These are phyloP conservation scores for Davidsoniella australis DNA, from an alignment of 2,329 filamentous ascomycete species.

Conservation along the genomic window DNA sequence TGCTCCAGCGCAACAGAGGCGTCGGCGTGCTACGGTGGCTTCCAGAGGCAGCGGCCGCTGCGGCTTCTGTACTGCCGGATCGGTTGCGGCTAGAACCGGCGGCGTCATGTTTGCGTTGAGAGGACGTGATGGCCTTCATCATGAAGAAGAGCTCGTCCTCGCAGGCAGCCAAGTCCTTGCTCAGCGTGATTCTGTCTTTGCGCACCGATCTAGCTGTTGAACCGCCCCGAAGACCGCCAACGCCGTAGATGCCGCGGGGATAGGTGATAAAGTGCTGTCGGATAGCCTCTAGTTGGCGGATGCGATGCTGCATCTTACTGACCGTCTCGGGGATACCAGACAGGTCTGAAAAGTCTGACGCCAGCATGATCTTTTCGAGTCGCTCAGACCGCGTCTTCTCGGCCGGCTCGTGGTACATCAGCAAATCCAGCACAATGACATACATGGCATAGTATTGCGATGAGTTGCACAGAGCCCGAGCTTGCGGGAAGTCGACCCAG, in stretches of 20 bases:
- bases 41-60: conserved; percentile 18
- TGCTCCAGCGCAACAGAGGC: conserved; percentile 76
- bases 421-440: conserved; percentile 86
- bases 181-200: conserved; percentile 77
- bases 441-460: conserved; percentile 96
- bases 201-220: conserved; percentile 27
- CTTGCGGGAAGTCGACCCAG: conserved; percentile 89
- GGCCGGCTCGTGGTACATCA: conserved; percentile 88
- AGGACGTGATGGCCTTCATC: conserved; percentile 98
- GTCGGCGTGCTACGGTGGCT: conserved; percentile 29
- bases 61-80: conserved; percentile 25
- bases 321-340: conserved; percentile 89
- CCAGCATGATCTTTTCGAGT: conserved; percentile 95
- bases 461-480: conserved; percentile 90
- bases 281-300: conserved; percentile 87
- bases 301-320: conserved; percentile 74
- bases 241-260: conserved; percentile 39
- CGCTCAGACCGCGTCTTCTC: conserved; percentile 95
- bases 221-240: conserved; percentile 2
- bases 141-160: conserved; percentile 98
- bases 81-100: conserved; percentile 14
- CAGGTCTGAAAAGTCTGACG: conserved; percentile 94
- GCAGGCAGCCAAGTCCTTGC: conserved; percentile 72
- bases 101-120: conserved; percentile 69
- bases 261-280: conserved; percentile 93